Evolutionary conservation across 1,139 yeast genomes (phyloP).

Genomic region (Kluyveromyces marxianus): DNA sequence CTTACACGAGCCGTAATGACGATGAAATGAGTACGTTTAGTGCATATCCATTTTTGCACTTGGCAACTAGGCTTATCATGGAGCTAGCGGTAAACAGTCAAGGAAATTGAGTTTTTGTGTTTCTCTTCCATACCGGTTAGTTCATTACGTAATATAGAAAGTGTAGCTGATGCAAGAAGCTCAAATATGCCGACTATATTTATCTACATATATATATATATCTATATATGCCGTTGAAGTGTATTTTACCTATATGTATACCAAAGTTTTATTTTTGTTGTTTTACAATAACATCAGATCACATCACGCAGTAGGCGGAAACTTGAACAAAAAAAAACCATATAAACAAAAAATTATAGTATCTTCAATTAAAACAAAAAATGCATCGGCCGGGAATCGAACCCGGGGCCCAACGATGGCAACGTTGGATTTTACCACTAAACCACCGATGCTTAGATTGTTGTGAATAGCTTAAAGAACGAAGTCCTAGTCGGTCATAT

Average conservation of each 20-base stretch:
- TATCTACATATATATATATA: background rate
- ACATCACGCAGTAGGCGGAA: background rate
- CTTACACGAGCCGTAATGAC: conserved; percentile 34
- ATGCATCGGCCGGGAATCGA: conserved; percentile 6
- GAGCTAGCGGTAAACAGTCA: conserved; percentile 88
- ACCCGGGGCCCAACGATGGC: conserved; percentile 6
- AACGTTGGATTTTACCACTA: conserved; percentile 5
- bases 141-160: no score
- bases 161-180: no score
- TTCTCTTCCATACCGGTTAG: background rate
- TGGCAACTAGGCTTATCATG: conserved; percentile 90
- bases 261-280: background rate
- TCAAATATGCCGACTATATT: background rate
- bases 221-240: background rate
- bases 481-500: background rate
- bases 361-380: background rate
- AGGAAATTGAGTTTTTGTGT: conserved; percentile 22
- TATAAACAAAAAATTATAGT: background rate
- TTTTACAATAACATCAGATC: no score
- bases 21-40: conserved; percentile 80
- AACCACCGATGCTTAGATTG: conserved; percentile 1
- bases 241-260: background rate
- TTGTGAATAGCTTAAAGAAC: background rate
- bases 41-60: conserved; percentile 89
- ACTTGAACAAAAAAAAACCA: background rate